Evolutionary conservation across 176 grass and related monocot genomes (phyloP), one percentile per base, ranked within the genome.

Genomic region (Luzula sylvatica): DNA sequence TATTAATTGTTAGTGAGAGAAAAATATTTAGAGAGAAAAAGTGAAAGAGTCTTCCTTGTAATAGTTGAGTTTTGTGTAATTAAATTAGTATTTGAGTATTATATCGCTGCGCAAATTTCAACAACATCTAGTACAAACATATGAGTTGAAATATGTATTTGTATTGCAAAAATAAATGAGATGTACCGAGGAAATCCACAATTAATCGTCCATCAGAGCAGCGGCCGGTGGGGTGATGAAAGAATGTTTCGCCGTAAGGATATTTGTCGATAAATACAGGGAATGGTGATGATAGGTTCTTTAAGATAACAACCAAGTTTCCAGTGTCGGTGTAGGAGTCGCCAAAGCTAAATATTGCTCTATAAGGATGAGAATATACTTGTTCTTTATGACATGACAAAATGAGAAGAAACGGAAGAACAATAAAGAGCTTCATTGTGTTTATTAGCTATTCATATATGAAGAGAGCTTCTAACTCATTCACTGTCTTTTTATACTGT

Each of bases 291-390:
- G 30, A 35, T 11, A 64, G 20, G 7, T 20, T 64, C 59, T 49
- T 64, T 12, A 55, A 67, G 21, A 53, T 39, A 6, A 65, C 23
- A 56, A 73, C 70, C 52, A 86, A 53, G 66, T 93, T 93, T 35
- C 77, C 87, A 53, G 87, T 82, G 70, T 94, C 77, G 42, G 87
- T 71, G 51, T 86, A 78, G 29, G 81, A 86, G 62, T 94, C 81
- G 1, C 87, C 87, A 41, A 94, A 82, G 78, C 75, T 94, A 65
- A 61, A 94, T 21, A 82, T 75, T n/a, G 81, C 70, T 18, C 78
- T 75, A 57, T 82, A 94, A 57, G 46, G 46, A 50, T 69, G 81
- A 32, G 77, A 68, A 0, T 32, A 6, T 5, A 12, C 70, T 13
- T 26, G 17, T 7, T 20, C 29, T 26, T 1, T 35, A 35, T 35